Conservation (phyloP, 1,139 yeast genomes). For the Saccharomycopsis hybrid region DNA sequence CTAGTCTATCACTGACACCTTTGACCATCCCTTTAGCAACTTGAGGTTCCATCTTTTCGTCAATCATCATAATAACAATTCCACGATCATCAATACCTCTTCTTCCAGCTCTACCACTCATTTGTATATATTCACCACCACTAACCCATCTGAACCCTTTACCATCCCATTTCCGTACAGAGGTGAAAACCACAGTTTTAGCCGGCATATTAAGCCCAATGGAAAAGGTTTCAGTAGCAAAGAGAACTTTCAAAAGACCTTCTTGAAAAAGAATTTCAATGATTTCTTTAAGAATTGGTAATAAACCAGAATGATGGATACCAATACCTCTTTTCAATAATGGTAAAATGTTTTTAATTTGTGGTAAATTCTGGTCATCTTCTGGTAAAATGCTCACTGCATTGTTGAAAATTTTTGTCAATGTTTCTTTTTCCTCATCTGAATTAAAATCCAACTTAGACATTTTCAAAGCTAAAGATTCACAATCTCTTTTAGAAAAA, state of each 20-base stretch:
- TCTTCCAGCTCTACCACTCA: conserved; percentile 99
- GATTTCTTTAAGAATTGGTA: conserved; percentile 93
- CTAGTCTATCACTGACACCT: conserved; percentile 94
- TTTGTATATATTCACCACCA: conserved; percentile 98
- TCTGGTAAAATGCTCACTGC: conserved; percentile 86
- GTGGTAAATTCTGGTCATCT: conserved; percentile 86
- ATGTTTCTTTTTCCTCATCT: conserved; percentile 85
- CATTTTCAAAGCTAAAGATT: conserved; percentile 87
- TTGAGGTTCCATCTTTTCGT: conserved; percentile 98
- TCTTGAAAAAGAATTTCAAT: conserved; percentile 96
- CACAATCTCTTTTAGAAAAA: conserved; percentile 95
- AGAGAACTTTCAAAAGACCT: conserved; percentile 86
- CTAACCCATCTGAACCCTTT: conserved; percentile 96
- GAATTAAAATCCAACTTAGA: conserved; percentile 88
- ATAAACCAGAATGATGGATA: conserved; percentile 93
- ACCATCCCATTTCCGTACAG: conserved; percentile 98
- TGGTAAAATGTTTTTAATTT: conserved; percentile 85
- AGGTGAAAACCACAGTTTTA: conserved; percentile 94
- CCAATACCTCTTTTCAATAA: conserved; percentile 92
- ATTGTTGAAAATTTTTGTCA: conserved; percentile 80
- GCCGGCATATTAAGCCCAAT: conserved; percentile 99
- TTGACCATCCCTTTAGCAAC: conserved; percentile 99
- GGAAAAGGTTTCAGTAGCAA: conserved; percentile 97
- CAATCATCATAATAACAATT: conserved; percentile 98
- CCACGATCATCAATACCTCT: conserved; percentile 99